Conservation (phyloP, 2,329 filamentous ascomycete species). For the Thelonectria rubi region DNA sequence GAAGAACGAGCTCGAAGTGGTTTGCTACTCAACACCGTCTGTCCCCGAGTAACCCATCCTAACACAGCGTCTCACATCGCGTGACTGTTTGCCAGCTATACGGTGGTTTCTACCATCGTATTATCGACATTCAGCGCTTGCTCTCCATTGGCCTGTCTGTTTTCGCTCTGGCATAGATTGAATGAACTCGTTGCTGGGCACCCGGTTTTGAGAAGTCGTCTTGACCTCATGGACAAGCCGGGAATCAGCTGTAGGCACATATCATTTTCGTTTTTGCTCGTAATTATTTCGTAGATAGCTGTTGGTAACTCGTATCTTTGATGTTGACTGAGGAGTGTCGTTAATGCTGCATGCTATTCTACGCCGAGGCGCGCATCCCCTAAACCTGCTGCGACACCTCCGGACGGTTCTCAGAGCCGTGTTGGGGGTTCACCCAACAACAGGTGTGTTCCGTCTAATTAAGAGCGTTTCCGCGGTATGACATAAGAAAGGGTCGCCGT, state of each 20-base stretch:
- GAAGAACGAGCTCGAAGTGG: neutral
- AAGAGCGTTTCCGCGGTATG: conserved; percentile 7
- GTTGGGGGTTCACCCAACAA: conserved; percentile 1
- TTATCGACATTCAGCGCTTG: conserved; percentile 61
- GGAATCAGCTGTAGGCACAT: conserved; percentile 70
- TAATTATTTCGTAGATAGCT: too few relatives aligned
- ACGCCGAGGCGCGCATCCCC: conserved; percentile 7
- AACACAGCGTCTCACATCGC: conserved; percentile 8
- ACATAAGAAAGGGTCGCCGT: conserved; percentile 1
- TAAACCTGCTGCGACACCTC: neutral
- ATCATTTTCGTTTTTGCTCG: neutral
- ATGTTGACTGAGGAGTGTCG: neutral
- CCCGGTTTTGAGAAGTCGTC: conserved; percentile 64
- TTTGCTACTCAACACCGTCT: neutral
- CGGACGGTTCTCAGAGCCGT: neutral
- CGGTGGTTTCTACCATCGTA: conserved; percentile 44
- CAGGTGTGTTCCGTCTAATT: too few relatives aligned
- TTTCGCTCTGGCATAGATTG: conserved; percentile 66
- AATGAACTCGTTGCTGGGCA: conserved; percentile 64
- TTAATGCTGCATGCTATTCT: conserved; percentile 5
- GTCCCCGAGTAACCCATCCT: conserved; percentile 19
- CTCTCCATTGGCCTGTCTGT: conserved; percentile 59
- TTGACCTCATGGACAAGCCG: conserved; percentile 62
- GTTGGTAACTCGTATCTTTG: too few relatives aligned
- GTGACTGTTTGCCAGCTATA: conserved; percentile 47